phyloP scores from a whole-genome alignment of 2,329 filamentous ascomycete genomes.

The Pseudopyricularia javanii region DNA sequence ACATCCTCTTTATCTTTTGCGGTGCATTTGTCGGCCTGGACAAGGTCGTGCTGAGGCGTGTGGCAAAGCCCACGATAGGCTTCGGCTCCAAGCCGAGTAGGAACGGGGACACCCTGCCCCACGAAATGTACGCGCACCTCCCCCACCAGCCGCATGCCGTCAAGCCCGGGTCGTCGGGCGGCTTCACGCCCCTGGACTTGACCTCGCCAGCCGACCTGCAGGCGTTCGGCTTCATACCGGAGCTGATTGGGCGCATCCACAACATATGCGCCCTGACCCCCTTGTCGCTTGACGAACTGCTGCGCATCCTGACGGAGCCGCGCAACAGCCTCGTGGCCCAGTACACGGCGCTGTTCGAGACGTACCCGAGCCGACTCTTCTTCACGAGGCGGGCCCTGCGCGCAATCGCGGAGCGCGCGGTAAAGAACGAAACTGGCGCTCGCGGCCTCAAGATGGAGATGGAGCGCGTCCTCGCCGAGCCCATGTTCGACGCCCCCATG shows the following conservation, averaged over 20 bases:
- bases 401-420: constrained; percentile 61
- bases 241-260: constrained; percentile 90
- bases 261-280: constrained; percentile 78
- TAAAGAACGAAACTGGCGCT: constrained; percentile 57
- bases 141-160: constrained; percentile 34
- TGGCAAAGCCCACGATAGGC: constrained; percentile 75
- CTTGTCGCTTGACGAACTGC: constrained; percentile 54
- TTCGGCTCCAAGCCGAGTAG: constrained; percentile 75
- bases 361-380: constrained; percentile 64
- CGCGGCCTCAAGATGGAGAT: constrained; percentile 69
- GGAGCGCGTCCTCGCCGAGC: constrained; percentile 65
- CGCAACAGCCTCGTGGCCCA: constrained; percentile 79
- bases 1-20: constrained; percentile 94
- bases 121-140: constrained; percentile 43
- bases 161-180: constrained; percentile 16
- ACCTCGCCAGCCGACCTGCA: constrained; percentile 67
- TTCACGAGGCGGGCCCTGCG: constrained; percentile 76
- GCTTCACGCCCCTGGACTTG: constrained; percentile 53
- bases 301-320: constrained; percentile 85
- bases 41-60: constrained; percentile 75
- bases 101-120: constrained; percentile 42
- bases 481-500: constrained; percentile 71
- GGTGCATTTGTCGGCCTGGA: constrained; percentile 91
- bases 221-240: constrained; percentile 81
- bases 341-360: constrained; percentile 77